Percentiles rank a stretch among this genome's conserved stretches.
phyloP scores from a whole-genome alignment of 495 filamentous ascomycete species.

The Aspergillus bridgeri region DNA sequence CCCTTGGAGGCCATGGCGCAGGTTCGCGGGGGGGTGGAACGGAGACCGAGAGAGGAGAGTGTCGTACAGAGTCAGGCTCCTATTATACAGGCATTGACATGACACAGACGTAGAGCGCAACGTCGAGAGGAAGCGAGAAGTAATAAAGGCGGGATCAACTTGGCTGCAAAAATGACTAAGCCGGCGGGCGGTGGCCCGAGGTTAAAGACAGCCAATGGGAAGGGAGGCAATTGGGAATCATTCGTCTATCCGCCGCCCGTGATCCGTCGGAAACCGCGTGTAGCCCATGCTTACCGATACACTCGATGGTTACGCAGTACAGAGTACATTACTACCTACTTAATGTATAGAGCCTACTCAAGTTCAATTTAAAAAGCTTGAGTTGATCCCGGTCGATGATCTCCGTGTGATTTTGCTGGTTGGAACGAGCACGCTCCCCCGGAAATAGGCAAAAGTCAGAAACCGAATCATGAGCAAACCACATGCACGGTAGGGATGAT shows the following conservation, averaged over 20 bases:
- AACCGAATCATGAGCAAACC: not conserved
- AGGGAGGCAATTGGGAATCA: slow-evolving; percentile 27
- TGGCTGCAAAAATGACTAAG: slow-evolving; percentile 7
- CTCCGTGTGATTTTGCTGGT: not conserved
- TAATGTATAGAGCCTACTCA: too few species aligned
- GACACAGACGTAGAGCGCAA: not conserved
- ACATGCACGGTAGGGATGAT: not conserved
- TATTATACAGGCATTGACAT: slow-evolving; percentile 9
- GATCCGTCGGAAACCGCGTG: slow-evolving; percentile 3
- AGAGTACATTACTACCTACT: too few species aligned
- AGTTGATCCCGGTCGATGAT: not conserved
- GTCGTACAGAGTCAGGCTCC: not conserved
- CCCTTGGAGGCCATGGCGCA: slow-evolving; percentile 41
- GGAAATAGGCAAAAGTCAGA: not conserved
- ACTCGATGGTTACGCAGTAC: too few species aligned
- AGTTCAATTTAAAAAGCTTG: too few species aligned
- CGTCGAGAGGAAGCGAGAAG: not conserved
- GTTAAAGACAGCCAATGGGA: slow-evolving; percentile 28
- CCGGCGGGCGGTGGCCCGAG: slow-evolving; percentile 20
- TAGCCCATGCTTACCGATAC: slow-evolving; percentile 1
- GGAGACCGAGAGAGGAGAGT: slow-evolving; percentile 1
- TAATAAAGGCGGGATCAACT: slow-evolving; percentile 2
- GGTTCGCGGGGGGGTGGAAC: not conserved
- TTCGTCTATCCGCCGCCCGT: slow-evolving; percentile 10
- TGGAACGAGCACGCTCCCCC: not conserved